These are phyloP conservation scores for Fusarium anthophilum DNA, from an alignment of 2,329 filamentous ascomycete genomes.

Conservation along the genomic window DNA sequence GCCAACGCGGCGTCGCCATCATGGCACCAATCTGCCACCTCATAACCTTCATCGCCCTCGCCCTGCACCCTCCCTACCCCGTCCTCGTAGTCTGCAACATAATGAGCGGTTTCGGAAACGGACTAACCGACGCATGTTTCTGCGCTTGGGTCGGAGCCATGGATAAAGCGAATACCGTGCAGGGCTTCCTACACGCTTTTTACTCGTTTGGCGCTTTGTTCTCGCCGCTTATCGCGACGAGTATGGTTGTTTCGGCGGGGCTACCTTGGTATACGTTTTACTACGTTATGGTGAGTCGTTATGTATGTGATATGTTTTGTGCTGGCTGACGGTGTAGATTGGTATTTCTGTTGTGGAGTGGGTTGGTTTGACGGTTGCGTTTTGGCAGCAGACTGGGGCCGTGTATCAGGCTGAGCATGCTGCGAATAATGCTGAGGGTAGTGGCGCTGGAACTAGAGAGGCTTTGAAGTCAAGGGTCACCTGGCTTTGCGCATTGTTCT, in stretches of 20 bases:
- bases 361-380: slow-evolving; percentile 58
- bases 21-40: slow-evolving; percentile 70
- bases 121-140: slow-evolving; percentile 64
- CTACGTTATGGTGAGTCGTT: slow-evolving; percentile 70
- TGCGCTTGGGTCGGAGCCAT: slow-evolving; percentile 68
- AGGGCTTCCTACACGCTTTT: slow-evolving; percentile 71
- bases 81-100: slow-evolving; percentile 70
- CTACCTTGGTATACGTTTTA: slow-evolving; percentile 76
- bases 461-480: slow-evolving; percentile 62
- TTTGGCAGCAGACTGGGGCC: slow-evolving; percentile 67
- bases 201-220: slow-evolving; percentile 74
- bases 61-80: slow-evolving; percentile 71
- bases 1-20: slow-evolving; percentile 73
- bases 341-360: slow-evolving; percentile 66
- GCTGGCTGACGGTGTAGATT: slow-evolving; percentile 38
- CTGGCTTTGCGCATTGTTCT: slow-evolving; percentile 73
- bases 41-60: slow-evolving; percentile 67
- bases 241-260: slow-evolving; percentile 68
- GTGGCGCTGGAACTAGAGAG: slow-evolving; percentile 47
- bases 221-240: slow-evolving; percentile 71
- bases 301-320: slow-evolving; percentile 4
- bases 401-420: slow-evolving; percentile 58
- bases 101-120: slow-evolving; percentile 74
- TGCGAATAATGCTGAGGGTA: slow-evolving; percentile 20
- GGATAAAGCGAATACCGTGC: slow-evolving; percentile 72